These are phyloP conservation scores for Microdochium paspali DNA, from an alignment of 2,329 filamentous ascomycete species.

Conservation along the genomic window DNA sequence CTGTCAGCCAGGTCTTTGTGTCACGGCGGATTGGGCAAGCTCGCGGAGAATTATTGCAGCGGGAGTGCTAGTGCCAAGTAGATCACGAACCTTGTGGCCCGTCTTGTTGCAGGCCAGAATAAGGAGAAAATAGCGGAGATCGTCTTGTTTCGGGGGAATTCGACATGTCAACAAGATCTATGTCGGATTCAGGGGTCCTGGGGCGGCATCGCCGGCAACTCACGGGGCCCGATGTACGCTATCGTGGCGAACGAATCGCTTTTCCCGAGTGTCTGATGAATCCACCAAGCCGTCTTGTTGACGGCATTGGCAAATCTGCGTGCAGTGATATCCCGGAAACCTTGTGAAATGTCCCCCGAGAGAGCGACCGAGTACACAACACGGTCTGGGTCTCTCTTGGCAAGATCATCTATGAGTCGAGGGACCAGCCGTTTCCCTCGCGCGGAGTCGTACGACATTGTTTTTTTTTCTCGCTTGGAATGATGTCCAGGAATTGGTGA, in stretches of 20 bases:
- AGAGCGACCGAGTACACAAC: conserved; percentile 12
- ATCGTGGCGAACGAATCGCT: conserved; percentile 21
- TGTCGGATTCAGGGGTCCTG: too few species aligned
- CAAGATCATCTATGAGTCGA: conserved; percentile 11
- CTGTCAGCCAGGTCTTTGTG: conserved; percentile 6
- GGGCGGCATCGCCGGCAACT: background rate
- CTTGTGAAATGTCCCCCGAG: conserved; percentile 11
- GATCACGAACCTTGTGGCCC: conserved; percentile 31
- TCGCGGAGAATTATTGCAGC: conserved; percentile 19
- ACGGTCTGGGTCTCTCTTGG: conserved; percentile 9
- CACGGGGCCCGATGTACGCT: conserved; percentile 20
- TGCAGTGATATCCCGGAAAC: conserved; percentile 10
- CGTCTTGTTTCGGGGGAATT: too few species aligned
- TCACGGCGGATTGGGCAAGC: conserved; percentile 17
- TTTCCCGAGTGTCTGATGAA: conserved; percentile 18
- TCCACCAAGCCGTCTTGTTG: conserved; percentile 18
- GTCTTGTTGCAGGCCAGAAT: conserved; percentile 30
- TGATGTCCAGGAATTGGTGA: too few species aligned
- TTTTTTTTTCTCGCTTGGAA: background rate
- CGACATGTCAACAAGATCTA: too few species aligned
- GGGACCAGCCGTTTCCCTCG: background rate
- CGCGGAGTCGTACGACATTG: background rate
- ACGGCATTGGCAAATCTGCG: conserved; percentile 9
- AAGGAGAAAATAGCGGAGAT: conserved; percentile 26
- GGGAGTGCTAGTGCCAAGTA: too few species aligned